phyloP scores from a whole-genome alignment of 495 filamentous ascomycete genomes.

The Penicillium subrubescens region DNA sequence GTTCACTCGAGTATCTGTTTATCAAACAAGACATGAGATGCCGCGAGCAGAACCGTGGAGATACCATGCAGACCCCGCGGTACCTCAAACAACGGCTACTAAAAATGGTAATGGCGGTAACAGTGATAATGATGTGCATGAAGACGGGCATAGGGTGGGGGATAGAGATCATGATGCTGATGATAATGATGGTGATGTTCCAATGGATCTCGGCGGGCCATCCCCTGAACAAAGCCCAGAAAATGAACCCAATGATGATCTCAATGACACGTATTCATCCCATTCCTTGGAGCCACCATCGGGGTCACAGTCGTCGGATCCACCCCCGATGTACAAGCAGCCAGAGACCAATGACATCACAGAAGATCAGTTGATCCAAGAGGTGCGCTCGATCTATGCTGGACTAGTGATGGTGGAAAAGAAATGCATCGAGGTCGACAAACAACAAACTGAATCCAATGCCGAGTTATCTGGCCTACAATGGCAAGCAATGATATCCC shows the following conservation, averaged over 20 bases:
- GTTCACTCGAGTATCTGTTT: not conserved
- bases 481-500: conserved; percentile 71
- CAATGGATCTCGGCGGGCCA: not conserved
- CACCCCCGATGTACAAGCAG: conserved; percentile 50
- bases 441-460: conserved; percentile 50
- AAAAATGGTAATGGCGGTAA: not conserved
- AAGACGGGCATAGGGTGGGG: not conserved
- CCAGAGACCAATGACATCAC: conserved; percentile 69
- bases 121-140: not conserved
- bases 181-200: not conserved
- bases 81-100: not conserved
- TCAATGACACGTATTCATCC: conserved; percentile 8
- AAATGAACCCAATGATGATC: not conserved
- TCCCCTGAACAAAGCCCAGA: not conserved
- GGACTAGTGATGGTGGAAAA: conserved; percentile 78
- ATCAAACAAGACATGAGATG: not conserved
- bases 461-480: conserved; percentile 58
- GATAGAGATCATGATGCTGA: not conserved
- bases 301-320: conserved; percentile 39
- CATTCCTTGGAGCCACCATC: conserved; percentile 8
- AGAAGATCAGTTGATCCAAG: conserved; percentile 68
- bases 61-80: conserved; percentile 9
- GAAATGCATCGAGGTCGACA: conserved; percentile 75
- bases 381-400: conserved; percentile 76
- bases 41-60: conserved; percentile 6